These are phyloP conservation scores for Huiozyma naganishii DNA, from an alignment of 805 yeast genomes.

Conservation along the genomic window DNA sequence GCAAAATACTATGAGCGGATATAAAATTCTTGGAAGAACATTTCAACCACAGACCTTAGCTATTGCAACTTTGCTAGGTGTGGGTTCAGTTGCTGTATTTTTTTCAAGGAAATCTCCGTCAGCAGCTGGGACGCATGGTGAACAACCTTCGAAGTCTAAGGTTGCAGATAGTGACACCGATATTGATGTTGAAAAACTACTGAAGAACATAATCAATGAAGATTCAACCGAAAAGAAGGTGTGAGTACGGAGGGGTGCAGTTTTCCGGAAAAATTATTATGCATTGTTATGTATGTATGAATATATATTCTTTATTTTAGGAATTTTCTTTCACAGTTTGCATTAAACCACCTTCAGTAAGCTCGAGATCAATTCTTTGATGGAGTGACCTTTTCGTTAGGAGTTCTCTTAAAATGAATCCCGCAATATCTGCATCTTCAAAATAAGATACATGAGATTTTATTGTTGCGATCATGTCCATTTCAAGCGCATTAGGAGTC, in stretches of 20 bases:
- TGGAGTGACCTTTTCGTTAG: constrained; percentile 5
- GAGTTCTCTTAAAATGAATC: constrained; percentile 59
- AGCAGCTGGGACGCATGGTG: not conserved
- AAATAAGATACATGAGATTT: constrained; percentile 85
- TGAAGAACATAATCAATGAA: constrained; percentile 15
- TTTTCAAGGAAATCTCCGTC: not conserved
- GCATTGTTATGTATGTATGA: too few relatives aligned
- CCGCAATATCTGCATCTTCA: constrained; percentile 77
- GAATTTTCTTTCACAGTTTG: too few relatives aligned
- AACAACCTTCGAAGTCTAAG: not conserved
- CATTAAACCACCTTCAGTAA: too few relatives aligned
- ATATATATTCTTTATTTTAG: not conserved
- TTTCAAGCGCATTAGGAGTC: constrained; percentile 68
- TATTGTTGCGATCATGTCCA: constrained; percentile 68
- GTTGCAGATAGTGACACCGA: constrained; percentile 3
- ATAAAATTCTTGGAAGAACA: constrained; percentile 71
- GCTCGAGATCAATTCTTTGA: constrained; percentile 2
- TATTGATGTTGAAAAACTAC: constrained; percentile 19
- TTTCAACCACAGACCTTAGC: constrained; percentile 81
- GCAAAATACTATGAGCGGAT: constrained; percentile 16
- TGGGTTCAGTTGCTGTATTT: constrained; percentile 6
- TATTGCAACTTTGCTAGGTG: constrained; percentile 44
- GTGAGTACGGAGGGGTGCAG: too few relatives aligned
- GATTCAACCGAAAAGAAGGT: not conserved
- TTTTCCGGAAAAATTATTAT: too few relatives aligned